A percentile compares a stretch with the other conserved stretches of the same genome.
These are phyloP conservation scores for Trametes meyenii DNA, from an alignment of 768 basidiomycete species.

Conservation along the genomic window DNA sequence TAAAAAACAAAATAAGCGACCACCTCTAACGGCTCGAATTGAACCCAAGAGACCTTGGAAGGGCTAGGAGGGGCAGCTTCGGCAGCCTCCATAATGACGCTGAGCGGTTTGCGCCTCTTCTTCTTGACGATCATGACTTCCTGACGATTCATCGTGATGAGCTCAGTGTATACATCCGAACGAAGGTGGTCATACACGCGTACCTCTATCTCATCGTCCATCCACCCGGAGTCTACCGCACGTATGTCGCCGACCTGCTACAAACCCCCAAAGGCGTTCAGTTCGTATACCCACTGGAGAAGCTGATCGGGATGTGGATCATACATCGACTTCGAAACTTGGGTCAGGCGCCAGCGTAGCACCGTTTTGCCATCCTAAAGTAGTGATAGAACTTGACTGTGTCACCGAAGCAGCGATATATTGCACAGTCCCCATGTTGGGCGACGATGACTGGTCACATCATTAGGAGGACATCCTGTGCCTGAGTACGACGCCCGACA, in stretches of 20 bases:
- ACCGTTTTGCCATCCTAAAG: not conserved
- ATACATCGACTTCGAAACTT: constrained; percentile 49
- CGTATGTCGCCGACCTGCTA: constrained; percentile 47
- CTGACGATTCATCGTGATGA: constrained; percentile 30
- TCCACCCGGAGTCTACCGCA: constrained; percentile 48
- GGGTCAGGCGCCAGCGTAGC: constrained; percentile 13
- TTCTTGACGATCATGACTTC: constrained; percentile 52
- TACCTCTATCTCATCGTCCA: constrained; percentile 54
- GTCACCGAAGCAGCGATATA: not conserved
- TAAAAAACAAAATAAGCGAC: not conserved
- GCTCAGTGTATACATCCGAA: not conserved
- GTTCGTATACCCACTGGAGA: no score
- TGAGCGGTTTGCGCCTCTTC: constrained; percentile 17
- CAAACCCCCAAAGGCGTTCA: not conserved
- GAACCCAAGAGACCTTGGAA: not conserved
- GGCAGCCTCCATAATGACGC: constrained; percentile 19
- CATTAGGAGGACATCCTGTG: not conserved
- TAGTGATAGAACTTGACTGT: not conserved
- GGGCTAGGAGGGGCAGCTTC: constrained; percentile 4
- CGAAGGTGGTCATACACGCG: constrained; percentile 13
- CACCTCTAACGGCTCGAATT: not conserved
- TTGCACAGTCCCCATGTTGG: not conserved
- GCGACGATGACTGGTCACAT: not conserved
- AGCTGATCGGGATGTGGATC: not conserved
- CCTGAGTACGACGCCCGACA: no score